Evolutionary conservation across 108 stramenopile genomes (phyloP).

Genomic region (Cyclotella baltica): DNA sequence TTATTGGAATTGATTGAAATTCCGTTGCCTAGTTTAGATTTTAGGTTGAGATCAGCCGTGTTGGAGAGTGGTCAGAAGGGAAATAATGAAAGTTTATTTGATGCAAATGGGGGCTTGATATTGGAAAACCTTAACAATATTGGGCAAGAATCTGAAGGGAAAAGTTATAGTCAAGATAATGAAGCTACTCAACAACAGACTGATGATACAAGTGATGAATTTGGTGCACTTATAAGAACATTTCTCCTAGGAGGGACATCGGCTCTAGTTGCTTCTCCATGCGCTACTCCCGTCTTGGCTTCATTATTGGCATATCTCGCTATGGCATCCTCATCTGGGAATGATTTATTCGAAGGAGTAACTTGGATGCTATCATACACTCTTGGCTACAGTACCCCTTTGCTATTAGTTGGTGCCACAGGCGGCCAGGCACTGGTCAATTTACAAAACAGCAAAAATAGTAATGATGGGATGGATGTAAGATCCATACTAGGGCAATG

Average conservation of each 20-base stretch:
- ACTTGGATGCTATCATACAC: slow-evolving; percentile 76
- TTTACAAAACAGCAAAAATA: slow-evolving; percentile 50
- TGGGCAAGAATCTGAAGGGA: not conserved
- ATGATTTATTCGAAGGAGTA: slow-evolving; percentile 75
- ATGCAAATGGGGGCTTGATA: slow-evolving; percentile 47
- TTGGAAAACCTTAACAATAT: slow-evolving; percentile 21
- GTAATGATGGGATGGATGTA: slow-evolving; percentile 32
- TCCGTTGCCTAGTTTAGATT: slow-evolving; percentile 65
- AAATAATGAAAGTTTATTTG: slow-evolving; percentile 41
- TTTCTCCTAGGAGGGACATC: slow-evolving; percentile 86
- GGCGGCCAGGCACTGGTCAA: slow-evolving; percentile 80
- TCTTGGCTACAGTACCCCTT: slow-evolving; percentile 80
- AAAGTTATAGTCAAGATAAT: not conserved
- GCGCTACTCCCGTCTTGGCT: slow-evolving; percentile 86
- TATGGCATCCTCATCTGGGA: slow-evolving; percentile 70
- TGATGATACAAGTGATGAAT: slow-evolving; percentile 12
- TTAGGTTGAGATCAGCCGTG: slow-evolving; percentile 16
- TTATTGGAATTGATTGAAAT: slow-evolving; percentile 73
- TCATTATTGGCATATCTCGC: slow-evolving; percentile 85
- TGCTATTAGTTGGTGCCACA: slow-evolving; percentile 73
- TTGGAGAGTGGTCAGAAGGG: slow-evolving; percentile 13
- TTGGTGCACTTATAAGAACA: slow-evolving; percentile 63
- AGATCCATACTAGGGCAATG: slow-evolving; percentile 57
- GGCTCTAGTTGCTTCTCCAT: slow-evolving; percentile 82
- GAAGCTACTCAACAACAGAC: not conserved